phyloP scores from a whole-genome alignment of 148 eudicot species.

The Rheum nobile region DNA sequence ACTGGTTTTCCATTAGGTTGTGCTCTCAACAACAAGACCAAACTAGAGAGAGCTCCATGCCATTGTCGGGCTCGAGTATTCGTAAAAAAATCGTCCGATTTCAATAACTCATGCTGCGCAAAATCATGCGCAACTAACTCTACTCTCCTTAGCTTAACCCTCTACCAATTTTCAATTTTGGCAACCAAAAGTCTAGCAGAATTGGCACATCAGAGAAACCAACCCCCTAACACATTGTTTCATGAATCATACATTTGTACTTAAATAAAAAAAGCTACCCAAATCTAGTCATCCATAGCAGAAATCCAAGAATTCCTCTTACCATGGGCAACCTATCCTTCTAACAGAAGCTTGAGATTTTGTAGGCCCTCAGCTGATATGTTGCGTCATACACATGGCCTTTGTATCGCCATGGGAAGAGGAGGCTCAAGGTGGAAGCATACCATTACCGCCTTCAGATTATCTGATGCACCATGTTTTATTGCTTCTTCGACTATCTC shows the following conservation, averaged over 20 bases:
- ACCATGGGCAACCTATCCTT: slow-evolving; percentile 27
- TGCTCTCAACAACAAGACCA: background rate
- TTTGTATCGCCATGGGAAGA: slow-evolving; percentile 25
- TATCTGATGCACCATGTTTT: slow-evolving; percentile 51
- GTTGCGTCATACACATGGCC: slow-evolving; percentile 46
- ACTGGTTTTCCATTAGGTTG: background rate
- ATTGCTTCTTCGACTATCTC: slow-evolving; percentile 72
- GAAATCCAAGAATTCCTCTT: background rate
- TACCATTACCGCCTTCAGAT: slow-evolving; percentile 69
- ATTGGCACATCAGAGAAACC: background rate
- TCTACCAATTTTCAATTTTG: slow-evolving; percentile 8
- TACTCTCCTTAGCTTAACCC: slow-evolving; percentile 1
- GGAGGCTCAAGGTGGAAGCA: slow-evolving; percentile 76
- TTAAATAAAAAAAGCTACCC: background rate
- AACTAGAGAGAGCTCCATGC: background rate
- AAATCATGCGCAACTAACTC: slow-evolving; percentile 1
- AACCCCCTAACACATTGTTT: slow-evolving; percentile 7
- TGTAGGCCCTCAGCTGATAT: slow-evolving; percentile 80
- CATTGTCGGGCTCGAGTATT: slow-evolving; percentile 2
- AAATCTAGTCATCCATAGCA: background rate
- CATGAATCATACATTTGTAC: slow-evolving; percentile 6
- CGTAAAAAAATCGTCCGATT: background rate
- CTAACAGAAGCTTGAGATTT: slow-evolving; percentile 40
- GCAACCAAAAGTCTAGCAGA: slow-evolving; percentile 6
- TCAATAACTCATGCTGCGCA: background rate